These are phyloP conservation scores for Thinopyrum elongatum DNA, from an alignment of 176 grass and related monocot species.

Conservation along the genomic window DNA sequence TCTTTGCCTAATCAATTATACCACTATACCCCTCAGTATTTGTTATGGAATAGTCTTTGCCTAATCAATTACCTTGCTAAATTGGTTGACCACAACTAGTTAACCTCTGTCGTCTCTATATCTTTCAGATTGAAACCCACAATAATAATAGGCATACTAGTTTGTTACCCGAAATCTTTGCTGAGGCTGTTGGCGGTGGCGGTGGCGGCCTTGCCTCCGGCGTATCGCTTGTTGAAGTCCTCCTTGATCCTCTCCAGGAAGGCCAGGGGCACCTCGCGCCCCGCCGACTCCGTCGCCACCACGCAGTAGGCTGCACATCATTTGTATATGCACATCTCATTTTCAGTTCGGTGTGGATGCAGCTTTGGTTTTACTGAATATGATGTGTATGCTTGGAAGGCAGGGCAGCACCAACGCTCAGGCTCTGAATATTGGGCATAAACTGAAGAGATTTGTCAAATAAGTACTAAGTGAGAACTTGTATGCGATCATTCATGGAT, in stretches of 20 bases:
- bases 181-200: slow-evolving; percentile 68
- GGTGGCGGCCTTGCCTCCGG: slow-evolving; percentile 74
- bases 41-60: too few species aligned
- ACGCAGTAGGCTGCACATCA: slow-evolving; percentile 70
- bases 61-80: too few species aligned
- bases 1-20: too few species aligned
- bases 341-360: neutral
- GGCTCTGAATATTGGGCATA: neutral
- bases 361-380: neutral
- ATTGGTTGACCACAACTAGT: too few species aligned
- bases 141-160: too few species aligned
- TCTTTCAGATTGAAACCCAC: too few species aligned
- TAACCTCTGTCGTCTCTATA: too few species aligned
- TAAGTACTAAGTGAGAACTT: too few species aligned
- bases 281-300: slow-evolving; percentile 54
- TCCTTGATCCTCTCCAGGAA: slow-evolving; percentile 83
- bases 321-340: neutral
- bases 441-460: neutral
- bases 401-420: neutral
- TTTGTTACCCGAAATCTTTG: slow-evolving; percentile 68
- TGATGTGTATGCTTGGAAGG: neutral
- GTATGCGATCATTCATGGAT: too few species aligned
- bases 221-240: slow-evolving; percentile 68
- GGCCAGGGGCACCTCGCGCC: slow-evolving; percentile 66
- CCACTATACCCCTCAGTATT: too few species aligned